phyloP scores from a whole-genome alignment of 1,139 yeast genomes.

The Taphrina pruni region DNA sequence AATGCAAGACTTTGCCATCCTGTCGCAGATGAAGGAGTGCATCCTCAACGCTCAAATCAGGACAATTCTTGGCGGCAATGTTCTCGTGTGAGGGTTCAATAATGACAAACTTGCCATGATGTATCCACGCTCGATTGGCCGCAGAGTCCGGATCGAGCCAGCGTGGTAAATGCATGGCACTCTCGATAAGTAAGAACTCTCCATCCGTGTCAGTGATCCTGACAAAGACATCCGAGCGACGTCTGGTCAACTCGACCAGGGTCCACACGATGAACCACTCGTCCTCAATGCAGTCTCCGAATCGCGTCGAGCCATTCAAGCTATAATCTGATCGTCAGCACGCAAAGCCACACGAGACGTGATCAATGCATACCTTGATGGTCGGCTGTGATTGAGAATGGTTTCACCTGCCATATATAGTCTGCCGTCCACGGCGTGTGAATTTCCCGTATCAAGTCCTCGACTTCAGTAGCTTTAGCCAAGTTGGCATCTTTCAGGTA shows the following conservation, averaged over 20 bases:
- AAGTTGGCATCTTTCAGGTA: neutral
- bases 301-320: conserved; percentile 43
- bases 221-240: conserved; percentile 55
- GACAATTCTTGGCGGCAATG: conserved; percentile 15
- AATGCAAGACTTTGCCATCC: conserved; percentile 2
- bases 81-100: conserved; percentile 45
- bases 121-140: conserved; percentile 53
- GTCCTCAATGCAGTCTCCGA: conserved; percentile 58
- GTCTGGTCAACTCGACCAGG: conserved; percentile 53
- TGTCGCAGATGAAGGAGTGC: conserved; percentile 42
- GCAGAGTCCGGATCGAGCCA: conserved; percentile 57
- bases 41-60: conserved; percentile 29
- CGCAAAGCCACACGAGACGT: conserved; percentile 16
- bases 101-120: conserved; percentile 47
- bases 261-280: conserved; percentile 58
- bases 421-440: conserved; percentile 42
- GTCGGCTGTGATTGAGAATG: conserved; percentile 42
- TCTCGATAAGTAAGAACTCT: conserved; percentile 62
- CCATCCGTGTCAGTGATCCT: conserved; percentile 62
- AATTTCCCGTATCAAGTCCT: conserved; percentile 28
- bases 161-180: conserved; percentile 56
- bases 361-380: neutral
- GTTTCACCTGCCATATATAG: conserved; percentile 50
- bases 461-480: conserved; percentile 18
- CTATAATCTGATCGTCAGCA: conserved; percentile 50